phyloP scores from a whole-genome alignment of 2,329 filamentous ascomycete genomes.

The Fusarium albidum region DNA sequence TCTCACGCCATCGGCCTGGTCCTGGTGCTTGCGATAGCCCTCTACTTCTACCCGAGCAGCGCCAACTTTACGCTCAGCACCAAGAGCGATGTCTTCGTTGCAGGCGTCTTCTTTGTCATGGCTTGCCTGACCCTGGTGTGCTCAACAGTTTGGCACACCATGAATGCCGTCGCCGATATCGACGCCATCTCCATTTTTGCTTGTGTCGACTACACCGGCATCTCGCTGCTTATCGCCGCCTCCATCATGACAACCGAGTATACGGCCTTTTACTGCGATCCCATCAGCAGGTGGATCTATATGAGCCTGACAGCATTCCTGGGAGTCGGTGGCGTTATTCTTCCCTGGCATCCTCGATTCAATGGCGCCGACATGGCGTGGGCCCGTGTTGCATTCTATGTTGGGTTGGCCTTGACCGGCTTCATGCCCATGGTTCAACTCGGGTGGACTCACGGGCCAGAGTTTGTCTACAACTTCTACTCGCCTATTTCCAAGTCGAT shows the following conservation, averaged over 20 bases:
- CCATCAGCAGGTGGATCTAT: conserved; percentile 84
- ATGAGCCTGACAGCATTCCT: conserved; percentile 82
- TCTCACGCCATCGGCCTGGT: conserved; percentile 91
- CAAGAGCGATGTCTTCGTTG: conserved; percentile 88
- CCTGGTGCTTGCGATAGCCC: conserved; percentile 85
- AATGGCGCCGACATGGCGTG: conserved; percentile 93
- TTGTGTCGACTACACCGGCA: conserved; percentile 98
- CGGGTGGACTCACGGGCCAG: conserved; percentile 76
- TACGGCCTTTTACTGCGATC: conserved; percentile 98
- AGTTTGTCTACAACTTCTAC: conserved; percentile 90
- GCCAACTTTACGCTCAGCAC: conserved; percentile 87
- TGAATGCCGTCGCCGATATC: conserved; percentile 95
- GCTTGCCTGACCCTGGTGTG: conserved; percentile 95
- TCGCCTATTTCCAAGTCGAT: conserved; percentile 85
- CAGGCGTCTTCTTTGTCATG: conserved; percentile 94
- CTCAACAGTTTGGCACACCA: conserved; percentile 97
- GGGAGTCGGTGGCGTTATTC: conserved; percentile 85
- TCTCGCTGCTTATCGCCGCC: conserved; percentile 91
- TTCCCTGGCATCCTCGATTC: conserved; percentile 96
- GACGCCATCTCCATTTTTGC: conserved; percentile 92
- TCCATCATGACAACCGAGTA: conserved; percentile 99
- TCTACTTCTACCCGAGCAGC: conserved; percentile 94
- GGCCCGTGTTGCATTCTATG: conserved; percentile 90
- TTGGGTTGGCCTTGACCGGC: conserved; percentile 85
- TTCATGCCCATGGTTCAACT: conserved; percentile 91